Percentiles rank a stretch among this genome's conserved stretches.
Evolutionary conservation across 208 protist genomes (phyloP).

Genomic region (Blechomonas ayalai): DNA sequence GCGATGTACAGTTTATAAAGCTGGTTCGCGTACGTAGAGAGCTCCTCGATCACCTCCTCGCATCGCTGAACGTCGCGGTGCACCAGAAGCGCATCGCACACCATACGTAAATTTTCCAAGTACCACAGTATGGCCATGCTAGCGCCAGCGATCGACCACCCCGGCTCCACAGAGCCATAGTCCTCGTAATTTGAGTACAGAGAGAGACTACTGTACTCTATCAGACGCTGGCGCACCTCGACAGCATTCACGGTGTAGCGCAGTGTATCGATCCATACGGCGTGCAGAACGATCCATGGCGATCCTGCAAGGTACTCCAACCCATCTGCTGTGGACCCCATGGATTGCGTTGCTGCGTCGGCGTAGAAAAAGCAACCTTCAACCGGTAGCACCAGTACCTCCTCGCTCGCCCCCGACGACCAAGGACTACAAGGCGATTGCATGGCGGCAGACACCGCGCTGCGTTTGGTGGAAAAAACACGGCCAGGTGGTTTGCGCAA

Average conservation of each 20-base stretch:
- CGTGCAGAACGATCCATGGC: conserved; percentile 18
- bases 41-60: conserved; percentile 27
- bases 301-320: no score
- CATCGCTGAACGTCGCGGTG: conserved; percentile 37
- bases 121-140: conserved; percentile 57
- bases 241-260: conserved; percentile 33
- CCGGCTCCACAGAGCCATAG: conserved; percentile 14
- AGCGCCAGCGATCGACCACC: conserved; percentile 12
- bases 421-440: no score
- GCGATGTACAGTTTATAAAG: conserved; percentile 29
- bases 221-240: conserved; percentile 24
- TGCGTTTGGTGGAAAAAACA: no score
- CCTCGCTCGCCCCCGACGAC: no score
- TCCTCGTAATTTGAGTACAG: conserved; percentile 11
- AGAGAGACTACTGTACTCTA: conserved; percentile 11
- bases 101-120: conserved; percentile 28
- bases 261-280: conserved; percentile 30
- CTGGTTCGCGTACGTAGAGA: conserved; percentile 17
- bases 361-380: no score
- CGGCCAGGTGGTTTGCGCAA: no score
- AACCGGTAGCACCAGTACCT: no score
- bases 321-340: no score
- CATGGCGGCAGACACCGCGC: no score
- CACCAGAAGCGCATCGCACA: conserved; percentile 36
- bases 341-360: no score